These are phyloP conservation scores for Ulota crispa DNA, from an alignment of 225 moss, liverwort and hornwort species.

Conservation along the genomic window DNA sequence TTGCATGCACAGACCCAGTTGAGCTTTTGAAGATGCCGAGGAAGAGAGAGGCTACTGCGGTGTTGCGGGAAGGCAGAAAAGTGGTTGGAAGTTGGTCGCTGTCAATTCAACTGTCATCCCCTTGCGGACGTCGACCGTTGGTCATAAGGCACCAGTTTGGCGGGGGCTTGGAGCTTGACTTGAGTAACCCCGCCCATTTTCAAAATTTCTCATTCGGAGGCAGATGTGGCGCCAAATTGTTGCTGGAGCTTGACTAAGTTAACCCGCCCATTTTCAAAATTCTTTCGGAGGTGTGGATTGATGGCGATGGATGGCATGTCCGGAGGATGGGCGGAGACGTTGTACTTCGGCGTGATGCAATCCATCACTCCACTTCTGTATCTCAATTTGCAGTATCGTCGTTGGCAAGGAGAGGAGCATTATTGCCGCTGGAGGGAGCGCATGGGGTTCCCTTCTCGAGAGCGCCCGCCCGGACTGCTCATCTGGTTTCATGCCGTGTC, in stretches of 20 bases:
- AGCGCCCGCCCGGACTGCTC: constrained; percentile 65
- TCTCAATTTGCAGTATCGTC: constrained; percentile 32
- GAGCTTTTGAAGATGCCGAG: constrained; percentile 4
- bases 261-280: not conserved
- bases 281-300: not conserved
- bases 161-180: not conserved
- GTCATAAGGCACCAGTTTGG: not conserved
- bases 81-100: constrained; percentile 38
- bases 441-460: constrained; percentile 53
- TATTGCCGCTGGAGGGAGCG: constrained; percentile 49
- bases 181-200: not conserved
- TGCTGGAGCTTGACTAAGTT: not conserved
- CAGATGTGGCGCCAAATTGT: not conserved
- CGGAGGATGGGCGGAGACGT: constrained; percentile 29
- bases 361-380: constrained; percentile 42
- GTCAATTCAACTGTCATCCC: constrained; percentile 20
- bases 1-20: not conserved
- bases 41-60: not conserved
- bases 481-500: constrained; percentile 98
- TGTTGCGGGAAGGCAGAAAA: not conserved
- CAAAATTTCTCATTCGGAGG: not conserved
- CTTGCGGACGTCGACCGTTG: constrained; percentile 12
- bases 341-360: constrained; percentile 38
- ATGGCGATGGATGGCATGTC: constrained; percentile 3
- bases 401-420: constrained; percentile 35